Base-by-base conservation (phyloP, 192 early-diverging fungal genomes). In the Entomortierella lignicola region DNA sequence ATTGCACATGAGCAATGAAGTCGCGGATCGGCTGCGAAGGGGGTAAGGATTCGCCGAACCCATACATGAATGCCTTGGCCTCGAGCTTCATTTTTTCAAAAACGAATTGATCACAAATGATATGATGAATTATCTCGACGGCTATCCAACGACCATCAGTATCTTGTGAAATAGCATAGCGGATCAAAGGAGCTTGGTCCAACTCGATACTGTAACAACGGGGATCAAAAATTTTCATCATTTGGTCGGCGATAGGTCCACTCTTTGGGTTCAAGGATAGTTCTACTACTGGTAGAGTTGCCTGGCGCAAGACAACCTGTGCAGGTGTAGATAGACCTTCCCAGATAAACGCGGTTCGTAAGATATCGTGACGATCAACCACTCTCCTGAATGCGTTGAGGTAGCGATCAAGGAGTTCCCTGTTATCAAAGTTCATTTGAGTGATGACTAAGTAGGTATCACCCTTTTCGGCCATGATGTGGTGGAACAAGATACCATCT, bases 291-390 rank as follows among this genome's bases (percentile, higher is more conserved):
- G 57, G 20, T 8, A 59, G 8, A 4, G 30, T 8, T 0, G 37
- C 30, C 4, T 20, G 1, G 32, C 57, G 37, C 2, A 34, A n/a
- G 4, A 59, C 57, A 8, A 59, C 57, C 20, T 59, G 57, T 1
- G 37, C 57, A 41, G 57, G 32, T 15, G 1, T 8, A 10, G 57
- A 39, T 30, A 59, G 18, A 18, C 20, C 20, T 8, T 59, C 32
- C 18, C 32, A 59, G 0, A 59, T 17, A n/a, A 59, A n/a, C 11
- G 37, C 57, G 6, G 57, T 59, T 15, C 57, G 57, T 18, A 59
- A 21, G 37, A 59, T 59, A 41, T 59, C 57, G 39, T 59, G 30
- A 13, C 57, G 57, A n/a, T 59, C 57, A 18, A 59, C 32, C 12
- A 59, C 34, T 25, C 39, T 32, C n/a, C 39, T 31, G 8, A 39